Base-by-base conservation (phyloP, 257 asterid genomes). In the Euphrasia confusa region DNA sequence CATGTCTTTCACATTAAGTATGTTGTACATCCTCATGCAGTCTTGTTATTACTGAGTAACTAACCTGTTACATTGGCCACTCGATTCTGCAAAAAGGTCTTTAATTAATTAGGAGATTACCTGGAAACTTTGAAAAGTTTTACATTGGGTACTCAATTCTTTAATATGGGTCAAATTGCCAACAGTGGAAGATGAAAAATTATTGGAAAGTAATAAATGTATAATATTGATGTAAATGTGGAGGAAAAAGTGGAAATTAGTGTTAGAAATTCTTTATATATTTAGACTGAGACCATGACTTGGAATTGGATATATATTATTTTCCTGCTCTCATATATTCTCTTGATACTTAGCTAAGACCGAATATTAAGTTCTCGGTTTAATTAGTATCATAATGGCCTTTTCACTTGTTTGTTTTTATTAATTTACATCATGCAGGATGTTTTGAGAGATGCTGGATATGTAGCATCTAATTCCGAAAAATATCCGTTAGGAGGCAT, bases 401-500 rank as follows among this genome's bases (percentile, higher is more conserved):
- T 33, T 32, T 66, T 64, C 40, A 64, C 21, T n/a, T 58, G 49
- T 24, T 55, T 27, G 4, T 15, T 70, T 61, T 60, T 66, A 65
- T 21, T 3, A 40, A 44, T 71, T 35, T 58, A 49, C 15, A 0
- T 44, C 64, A 35, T 71, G 74, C 90, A 93, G 99, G 83, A 81
- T 71, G 87, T 87, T 69, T 67, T 93, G 73, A 69, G 66, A 39
- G 83, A 74, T 68, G 95, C 77, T 61, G 99, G 99, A 54, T 89
- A 89, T 79, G 87, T 85, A 60, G 88, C 94, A 14, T 93, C 99
- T 45, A 79, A 89, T 66, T 80, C 90, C 24, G 97, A 84, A 63
- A 93, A 81, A 71, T 93, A 93, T 76, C 99, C 96, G 54, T 54
- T 83, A 12, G 94, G 86, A 48, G 97, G 96, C 60, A 72, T 93